These are phyloP conservation scores for Auricularia sp. DNA, from an alignment of 768 basidiomycete species.

Conservation along the genomic window DNA sequence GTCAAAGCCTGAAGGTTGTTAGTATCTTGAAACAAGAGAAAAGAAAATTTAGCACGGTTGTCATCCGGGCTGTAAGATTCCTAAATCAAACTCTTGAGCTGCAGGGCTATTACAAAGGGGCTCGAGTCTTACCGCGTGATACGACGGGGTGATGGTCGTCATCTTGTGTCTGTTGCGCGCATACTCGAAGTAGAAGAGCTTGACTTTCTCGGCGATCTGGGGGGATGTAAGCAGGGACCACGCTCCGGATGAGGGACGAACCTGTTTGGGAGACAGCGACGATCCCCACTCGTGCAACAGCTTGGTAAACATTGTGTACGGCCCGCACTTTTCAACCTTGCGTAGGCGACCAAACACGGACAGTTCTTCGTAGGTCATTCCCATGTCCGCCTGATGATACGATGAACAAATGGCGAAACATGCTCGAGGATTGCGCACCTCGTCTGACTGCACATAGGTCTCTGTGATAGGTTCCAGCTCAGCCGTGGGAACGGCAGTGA, in stretches of 20 bases:
- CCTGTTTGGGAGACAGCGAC: slow-evolving; percentile 73
- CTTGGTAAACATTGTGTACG: slow-evolving; percentile 96
- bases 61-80: slow-evolving; percentile 96
- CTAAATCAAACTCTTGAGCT: slow-evolving; percentile 28
- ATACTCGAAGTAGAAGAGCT: slow-evolving; percentile 93
- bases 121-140: slow-evolving; percentile 67
- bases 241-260: slow-evolving; percentile 20
- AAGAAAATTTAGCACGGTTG: slow-evolving; percentile 54
- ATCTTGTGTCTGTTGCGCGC: slow-evolving; percentile 98
- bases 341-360: slow-evolving; percentile 88
- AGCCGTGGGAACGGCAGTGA: slow-evolving; percentile 87
- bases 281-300: slow-evolving; percentile 89
- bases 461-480: slow-evolving; percentile 94
- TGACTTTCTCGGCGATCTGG: slow-evolving; percentile 95
- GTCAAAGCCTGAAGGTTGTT: slow-evolving; percentile 68
- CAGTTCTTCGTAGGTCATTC: slow-evolving; percentile 97
- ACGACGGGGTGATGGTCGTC: slow-evolving; percentile 89
- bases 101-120: not conserved
- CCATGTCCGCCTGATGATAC: slow-evolving; percentile 76
- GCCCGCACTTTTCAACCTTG: slow-evolving; percentile 95
- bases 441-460: slow-evolving; percentile 90
- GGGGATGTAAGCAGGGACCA: not conserved
- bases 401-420: too few species aligned
- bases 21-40: not conserved
- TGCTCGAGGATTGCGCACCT: slow-evolving; percentile 38